Conservation (phyloP, 2,329 filamentous ascomycete species). For the Chalaropsis thielavioides region DNA sequence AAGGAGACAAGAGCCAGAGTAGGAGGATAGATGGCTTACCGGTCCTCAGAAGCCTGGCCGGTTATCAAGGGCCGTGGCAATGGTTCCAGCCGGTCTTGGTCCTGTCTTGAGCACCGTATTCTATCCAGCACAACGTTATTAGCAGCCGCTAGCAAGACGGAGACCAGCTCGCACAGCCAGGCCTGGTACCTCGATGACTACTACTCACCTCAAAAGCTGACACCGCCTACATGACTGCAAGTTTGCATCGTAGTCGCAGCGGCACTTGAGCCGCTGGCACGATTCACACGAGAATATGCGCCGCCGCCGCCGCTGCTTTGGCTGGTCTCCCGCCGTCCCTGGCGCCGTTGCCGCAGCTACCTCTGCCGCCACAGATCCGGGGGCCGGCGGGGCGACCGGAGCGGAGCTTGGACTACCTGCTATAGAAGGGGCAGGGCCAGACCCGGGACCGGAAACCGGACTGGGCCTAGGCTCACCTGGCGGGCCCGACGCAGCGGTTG, state of each 20-base stretch:
- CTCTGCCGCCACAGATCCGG: slow-evolving; percentile 13
- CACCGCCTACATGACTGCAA: slow-evolving; percentile 15
- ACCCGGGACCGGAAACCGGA: neutral
- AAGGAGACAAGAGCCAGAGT: neutral
- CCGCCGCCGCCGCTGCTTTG: slow-evolving; percentile 13
- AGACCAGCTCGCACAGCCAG: neutral
- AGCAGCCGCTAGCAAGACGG: neutral
- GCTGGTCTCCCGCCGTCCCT: slow-evolving; percentile 5
- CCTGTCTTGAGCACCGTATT: slow-evolving; percentile 17
- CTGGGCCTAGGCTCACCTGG: neutral
- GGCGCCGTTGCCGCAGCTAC: slow-evolving; percentile 9
- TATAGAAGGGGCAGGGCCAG: neutral
- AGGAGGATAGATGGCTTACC: slow-evolving; percentile 1
- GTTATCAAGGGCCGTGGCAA: slow-evolving; percentile 6
- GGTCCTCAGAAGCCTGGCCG: slow-evolving; percentile 9
- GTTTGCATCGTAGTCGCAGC: slow-evolving; percentile 15
- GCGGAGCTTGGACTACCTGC: neutral
- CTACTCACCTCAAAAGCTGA: slow-evolving; percentile 12
- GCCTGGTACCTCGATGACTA: neutral
- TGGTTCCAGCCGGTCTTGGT: slow-evolving; percentile 14
- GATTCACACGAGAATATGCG: slow-evolving; percentile 16
- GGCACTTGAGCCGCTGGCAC: slow-evolving; percentile 15
- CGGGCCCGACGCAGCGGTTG: neutral
- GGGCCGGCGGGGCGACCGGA: neutral
- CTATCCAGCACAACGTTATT: neutral